These are phyloP conservation scores for Juglanconis sp. DNA, from an alignment of 2,329 filamentous ascomycete species.

Conservation along the genomic window DNA sequence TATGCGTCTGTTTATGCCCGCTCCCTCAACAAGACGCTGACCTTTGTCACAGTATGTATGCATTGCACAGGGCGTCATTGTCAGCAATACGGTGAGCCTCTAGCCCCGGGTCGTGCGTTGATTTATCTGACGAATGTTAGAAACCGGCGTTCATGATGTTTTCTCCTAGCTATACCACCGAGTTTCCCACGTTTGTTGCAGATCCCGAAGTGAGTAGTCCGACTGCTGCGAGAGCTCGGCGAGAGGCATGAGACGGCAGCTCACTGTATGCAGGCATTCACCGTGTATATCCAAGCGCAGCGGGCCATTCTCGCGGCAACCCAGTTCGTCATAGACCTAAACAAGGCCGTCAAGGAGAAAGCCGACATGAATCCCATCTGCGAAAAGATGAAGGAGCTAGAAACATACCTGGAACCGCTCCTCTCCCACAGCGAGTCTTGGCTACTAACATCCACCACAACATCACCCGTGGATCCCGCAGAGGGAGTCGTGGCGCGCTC, in stretches of 20 bases:
- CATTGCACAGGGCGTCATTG: constrained; percentile 48
- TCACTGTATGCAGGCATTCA: constrained; percentile 33
- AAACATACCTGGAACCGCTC: constrained; percentile 35
- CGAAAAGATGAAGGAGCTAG: constrained; percentile 38
- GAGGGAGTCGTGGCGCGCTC: constrained; percentile 42
- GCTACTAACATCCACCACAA: constrained; percentile 30
- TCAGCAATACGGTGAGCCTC: constrained; percentile 42
- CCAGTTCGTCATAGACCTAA: constrained; percentile 46
- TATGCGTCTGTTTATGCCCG: constrained; percentile 20
- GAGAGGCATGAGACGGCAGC: background rate
- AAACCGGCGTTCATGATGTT: constrained; percentile 41
- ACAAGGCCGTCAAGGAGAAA: constrained; percentile 36
- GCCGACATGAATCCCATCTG: constrained; percentile 38
- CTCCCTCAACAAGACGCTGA: background rate
- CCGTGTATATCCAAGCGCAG: constrained; percentile 43
- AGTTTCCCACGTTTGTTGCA: constrained; percentile 36
- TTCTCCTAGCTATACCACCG: constrained; percentile 42
- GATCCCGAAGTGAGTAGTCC: constrained; percentile 37
- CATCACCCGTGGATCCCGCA: constrained; percentile 32
- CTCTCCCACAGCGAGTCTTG: constrained; percentile 34
- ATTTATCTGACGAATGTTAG: constrained; percentile 23
- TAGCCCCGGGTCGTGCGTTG: too few relatives aligned
- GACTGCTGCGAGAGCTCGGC: background rate
- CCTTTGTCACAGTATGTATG: constrained; percentile 38
- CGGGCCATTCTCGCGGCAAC: constrained; percentile 45